Conservation (phyloP, 768 basidiomycete species). For the Leccinum disarticulatum region DNA sequence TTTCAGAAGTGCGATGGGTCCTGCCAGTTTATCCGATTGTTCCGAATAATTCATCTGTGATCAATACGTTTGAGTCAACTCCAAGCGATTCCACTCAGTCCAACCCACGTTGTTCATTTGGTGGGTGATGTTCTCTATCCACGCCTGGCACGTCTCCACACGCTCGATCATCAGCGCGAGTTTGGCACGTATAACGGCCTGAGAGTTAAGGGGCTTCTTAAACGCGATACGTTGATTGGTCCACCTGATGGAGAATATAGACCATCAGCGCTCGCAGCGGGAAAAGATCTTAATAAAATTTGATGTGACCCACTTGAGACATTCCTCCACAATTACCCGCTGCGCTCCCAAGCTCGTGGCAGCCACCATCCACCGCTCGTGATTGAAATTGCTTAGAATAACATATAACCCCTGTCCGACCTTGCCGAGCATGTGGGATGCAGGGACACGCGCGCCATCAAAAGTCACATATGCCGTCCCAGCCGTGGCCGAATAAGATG, state of each 20-base stretch:
- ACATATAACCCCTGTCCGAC: conserved; percentile 82
- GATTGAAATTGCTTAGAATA: conserved; percentile 85
- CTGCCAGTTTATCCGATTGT: conserved; percentile 85
- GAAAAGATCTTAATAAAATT: background rate
- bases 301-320: conserved; percentile 59
- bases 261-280: conserved; percentile 7
- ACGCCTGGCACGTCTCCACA: conserved; percentile 81
- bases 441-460: conserved; percentile 78
- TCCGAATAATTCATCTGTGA: conserved; percentile 81
- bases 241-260: conserved; percentile 58
- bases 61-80: background rate
- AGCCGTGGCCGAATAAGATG: conserved; percentile 87
- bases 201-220: conserved; percentile 78
- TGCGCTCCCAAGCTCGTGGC: conserved; percentile 72
- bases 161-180: conserved; percentile 89
- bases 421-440: conserved; percentile 84
- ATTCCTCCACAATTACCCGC: conserved; percentile 84
- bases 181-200: conserved; percentile 87
- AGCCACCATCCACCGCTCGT: conserved; percentile 88
- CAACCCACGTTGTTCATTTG: conserved; percentile 84
- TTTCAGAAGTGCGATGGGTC: conserved; percentile 85
- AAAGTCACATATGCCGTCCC: conserved; percentile 89
- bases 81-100: background rate
- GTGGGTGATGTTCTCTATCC: conserved; percentile 86
- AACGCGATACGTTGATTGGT: conserved; percentile 86